These are phyloP conservation scores for Phytophthora litchii DNA, from an alignment of 352 stramenopile genomes.

Conservation along the genomic window DNA sequence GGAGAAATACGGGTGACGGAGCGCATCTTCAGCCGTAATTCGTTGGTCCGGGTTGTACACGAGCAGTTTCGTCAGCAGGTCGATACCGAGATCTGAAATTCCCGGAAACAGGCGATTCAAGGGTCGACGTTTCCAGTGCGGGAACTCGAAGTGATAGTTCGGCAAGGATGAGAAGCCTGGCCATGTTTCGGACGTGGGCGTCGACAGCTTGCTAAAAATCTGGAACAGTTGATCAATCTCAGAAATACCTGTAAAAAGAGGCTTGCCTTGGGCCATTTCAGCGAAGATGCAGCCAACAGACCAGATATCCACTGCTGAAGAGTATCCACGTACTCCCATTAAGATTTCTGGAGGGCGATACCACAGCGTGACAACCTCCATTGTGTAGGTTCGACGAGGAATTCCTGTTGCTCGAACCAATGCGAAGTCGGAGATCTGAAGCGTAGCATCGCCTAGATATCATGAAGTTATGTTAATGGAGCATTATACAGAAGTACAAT, in stretches of 20 bases:
- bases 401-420: conserved; percentile 88
- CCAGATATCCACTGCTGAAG: conserved; percentile 92
- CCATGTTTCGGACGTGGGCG: conserved; percentile 96
- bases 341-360: conserved; percentile 91
- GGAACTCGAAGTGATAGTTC: conserved; percentile 95
- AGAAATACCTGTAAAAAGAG: conserved; percentile 82
- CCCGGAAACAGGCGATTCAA: conserved; percentile 73
- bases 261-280: conserved; percentile 93
- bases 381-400: conserved; percentile 89
- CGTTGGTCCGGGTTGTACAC: conserved; percentile 85
- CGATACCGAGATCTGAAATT: conserved; percentile 74
- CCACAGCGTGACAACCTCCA: conserved; percentile 92
- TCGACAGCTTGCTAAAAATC: conserved; percentile 95
- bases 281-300: conserved; percentile 97
- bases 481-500: neutral
- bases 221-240: conserved; percentile 89
- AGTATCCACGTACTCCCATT: conserved; percentile 88
- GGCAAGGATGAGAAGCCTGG: conserved; percentile 96
- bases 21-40: conserved; percentile 81
- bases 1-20: conserved; percentile 85
- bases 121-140: conserved; percentile 74
- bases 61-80: conserved; percentile 77
- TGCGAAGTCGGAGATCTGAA: conserved; percentile 90
- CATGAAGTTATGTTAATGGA: conserved; percentile 5
- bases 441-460: conserved; percentile 56